Base-by-base conservation (phyloP, 2,329 filamentous ascomycete species). In the Fusarium sp. region DNA sequence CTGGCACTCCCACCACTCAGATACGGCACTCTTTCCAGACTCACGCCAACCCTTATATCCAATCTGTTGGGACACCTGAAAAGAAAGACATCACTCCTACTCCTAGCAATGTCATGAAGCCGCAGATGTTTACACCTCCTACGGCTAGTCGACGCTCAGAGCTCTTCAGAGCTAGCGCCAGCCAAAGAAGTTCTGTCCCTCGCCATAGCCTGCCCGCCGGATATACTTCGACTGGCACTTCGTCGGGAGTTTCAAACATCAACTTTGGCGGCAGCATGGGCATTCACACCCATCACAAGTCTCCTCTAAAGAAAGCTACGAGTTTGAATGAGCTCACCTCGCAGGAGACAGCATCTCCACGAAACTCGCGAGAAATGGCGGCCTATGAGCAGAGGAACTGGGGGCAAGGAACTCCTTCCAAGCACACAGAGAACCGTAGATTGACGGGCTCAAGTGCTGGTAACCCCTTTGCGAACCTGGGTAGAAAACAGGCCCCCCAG, bases 41-140 rank as follows among this genome's bases (percentile, higher is more conserved):
- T 2, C 94, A 95, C 68, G 93, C 94, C 6, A 98, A 98, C 80
- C 92, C 93, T 1, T 91, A 95, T 75, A 88, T 95, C 73, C 91
- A 95, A 34, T 58, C 71, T 13, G 30, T 37, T 14, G 72, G 71
- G n/a, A 35, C 62, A 77, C 92, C 93, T 0, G 91, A 81, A 16
- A 91, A 81, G 25, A 57, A 81, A 34, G 81, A 80, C 58, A 81
- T 77, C 72, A 81, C 80, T 72, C 71, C 79, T 62, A 81, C 79
- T 74, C 71, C 80, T 58, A 84, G 76, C 79, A 86, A 79, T 72
- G 77, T 79, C 73, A 80, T 84, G 83, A 82, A 79, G 64, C 81
- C 84, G 54, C 84, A 82, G 76, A 80, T 85, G 76, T 87, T 85
- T 78, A 87, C 86, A 3, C 87, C 87, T 7, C 77, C 81, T 5